Evolutionary conservation across 1,284 basidiomycete species (phyloP).

Genomic region (Trametes versicolor): DNA sequence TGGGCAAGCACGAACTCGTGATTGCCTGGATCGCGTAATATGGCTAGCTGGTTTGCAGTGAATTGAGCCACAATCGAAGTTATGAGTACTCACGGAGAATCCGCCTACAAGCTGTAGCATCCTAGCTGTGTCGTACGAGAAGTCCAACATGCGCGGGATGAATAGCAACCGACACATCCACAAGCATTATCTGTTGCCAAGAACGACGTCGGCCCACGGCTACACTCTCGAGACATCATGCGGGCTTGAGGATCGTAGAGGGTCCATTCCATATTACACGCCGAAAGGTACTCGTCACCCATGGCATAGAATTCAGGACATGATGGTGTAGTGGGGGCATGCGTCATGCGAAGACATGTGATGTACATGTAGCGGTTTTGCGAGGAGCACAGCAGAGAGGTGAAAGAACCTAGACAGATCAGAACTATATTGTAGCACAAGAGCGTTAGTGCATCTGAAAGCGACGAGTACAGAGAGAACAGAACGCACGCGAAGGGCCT

Average conservation of each 20-base stretch:
- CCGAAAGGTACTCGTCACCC: constrained; percentile 23
- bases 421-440: constrained; percentile 23
- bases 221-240: no score
- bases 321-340: constrained; percentile 30
- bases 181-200: not conserved
- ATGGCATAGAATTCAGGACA: constrained; percentile 33
- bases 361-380: constrained; percentile 37
- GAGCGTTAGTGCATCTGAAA: constrained; percentile 4
- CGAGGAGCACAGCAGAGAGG: constrained; percentile 26
- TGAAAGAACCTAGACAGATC: constrained; percentile 25
- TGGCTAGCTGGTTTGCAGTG: no score
- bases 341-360: constrained; percentile 36
- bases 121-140: no score
- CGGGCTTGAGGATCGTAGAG: not conserved
- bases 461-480: not conserved
- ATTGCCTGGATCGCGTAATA: no score
- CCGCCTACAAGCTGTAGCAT: no score
- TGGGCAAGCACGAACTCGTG: no score
- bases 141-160: no score
- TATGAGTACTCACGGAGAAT: no score
- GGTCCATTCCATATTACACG: not conserved
- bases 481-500: constrained; percentile 73
- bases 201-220: not conserved
- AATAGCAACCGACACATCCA: no score
- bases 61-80: no score